phyloP scores from a whole-genome alignment of 2,329 filamentous ascomycete species.

The Zymoseptoria brevis region DNA sequence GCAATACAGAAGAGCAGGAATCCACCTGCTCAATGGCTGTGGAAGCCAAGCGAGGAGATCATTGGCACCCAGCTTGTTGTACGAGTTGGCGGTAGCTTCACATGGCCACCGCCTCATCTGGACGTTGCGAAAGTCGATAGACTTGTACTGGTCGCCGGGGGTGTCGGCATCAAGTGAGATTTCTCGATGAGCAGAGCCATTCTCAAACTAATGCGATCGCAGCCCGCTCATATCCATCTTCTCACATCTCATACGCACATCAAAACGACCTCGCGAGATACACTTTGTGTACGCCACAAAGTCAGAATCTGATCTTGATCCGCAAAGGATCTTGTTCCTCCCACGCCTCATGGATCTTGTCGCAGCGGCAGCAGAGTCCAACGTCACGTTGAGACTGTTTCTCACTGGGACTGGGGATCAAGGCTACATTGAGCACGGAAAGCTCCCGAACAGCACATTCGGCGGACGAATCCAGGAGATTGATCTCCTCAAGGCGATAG shows the following conservation, averaged over 20 bases:
- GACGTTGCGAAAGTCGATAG: slow-evolving; percentile 43
- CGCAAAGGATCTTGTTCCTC: slow-evolving; percentile 40
- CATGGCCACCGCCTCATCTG: slow-evolving; percentile 57
- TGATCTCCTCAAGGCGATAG: slow-evolving; percentile 35
- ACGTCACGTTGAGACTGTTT: slow-evolving; percentile 26
- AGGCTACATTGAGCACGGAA: slow-evolving; percentile 23
- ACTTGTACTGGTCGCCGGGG: slow-evolving; percentile 69
- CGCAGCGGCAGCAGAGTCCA: slow-evolving; percentile 10
- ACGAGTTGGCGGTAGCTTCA: slow-evolving; percentile 72
- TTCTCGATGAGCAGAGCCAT: background rate
- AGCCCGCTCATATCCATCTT: slow-evolving; percentile 69
- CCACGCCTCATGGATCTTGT: slow-evolving; percentile 34
- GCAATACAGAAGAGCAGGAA: slow-evolving; percentile 68
- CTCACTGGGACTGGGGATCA: slow-evolving; percentile 23
- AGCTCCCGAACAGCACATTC: slow-evolving; percentile 25
- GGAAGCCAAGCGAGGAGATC: slow-evolving; percentile 51
- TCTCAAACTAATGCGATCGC: background rate
- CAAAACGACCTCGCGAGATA: slow-evolving; percentile 37
- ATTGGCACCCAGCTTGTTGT: slow-evolving; percentile 53
- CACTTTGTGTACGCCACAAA: slow-evolving; percentile 58
- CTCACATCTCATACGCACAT: slow-evolving; percentile 41
- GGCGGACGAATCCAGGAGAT: slow-evolving; percentile 22
- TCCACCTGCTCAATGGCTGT: slow-evolving; percentile 69
- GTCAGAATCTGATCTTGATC: slow-evolving; percentile 25
- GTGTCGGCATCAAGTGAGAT: slow-evolving; percentile 71